Conservation (phyloP, 805 yeast species). For the Candida pseudoglaebosa region DNA sequence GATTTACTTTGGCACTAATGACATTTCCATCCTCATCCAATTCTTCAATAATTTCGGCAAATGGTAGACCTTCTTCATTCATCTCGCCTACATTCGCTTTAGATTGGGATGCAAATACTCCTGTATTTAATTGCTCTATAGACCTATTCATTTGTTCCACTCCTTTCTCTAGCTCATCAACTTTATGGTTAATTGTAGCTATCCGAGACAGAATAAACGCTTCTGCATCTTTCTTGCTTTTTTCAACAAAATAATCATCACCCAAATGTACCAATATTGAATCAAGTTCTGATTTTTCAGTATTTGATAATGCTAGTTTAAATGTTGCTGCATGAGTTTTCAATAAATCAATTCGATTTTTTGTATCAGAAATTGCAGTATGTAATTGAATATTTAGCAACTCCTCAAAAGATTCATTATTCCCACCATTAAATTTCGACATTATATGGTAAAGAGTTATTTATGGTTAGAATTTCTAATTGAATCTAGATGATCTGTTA, state of each 20-base stretch:
- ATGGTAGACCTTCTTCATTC: slow-evolving; percentile 51
- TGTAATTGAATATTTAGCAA: slow-evolving; percentile 3
- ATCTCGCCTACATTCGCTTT: slow-evolving; percentile 10
- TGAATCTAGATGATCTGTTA: slow-evolving; percentile 1
- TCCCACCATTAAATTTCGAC: background rate
- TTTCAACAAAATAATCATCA: slow-evolving; percentile 38
- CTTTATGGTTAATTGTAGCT: slow-evolving; percentile 29
- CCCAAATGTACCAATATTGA: slow-evolving; percentile 30
- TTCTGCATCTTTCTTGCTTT: slow-evolving; percentile 24
- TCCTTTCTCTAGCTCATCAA: slow-evolving; percentile 35
- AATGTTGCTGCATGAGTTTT: background rate
- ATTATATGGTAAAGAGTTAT: background rate
- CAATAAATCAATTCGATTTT: slow-evolving; percentile 5
- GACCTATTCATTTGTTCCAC: slow-evolving; percentile 37
- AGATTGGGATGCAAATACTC: slow-evolving; percentile 6
- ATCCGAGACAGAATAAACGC: slow-evolving; percentile 24
- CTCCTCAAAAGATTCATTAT: slow-evolving; percentile 1
- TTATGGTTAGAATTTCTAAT: no score
- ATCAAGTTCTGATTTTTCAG: background rate
- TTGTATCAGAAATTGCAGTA: slow-evolving; percentile 3
- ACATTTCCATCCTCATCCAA: slow-evolving; percentile 82
- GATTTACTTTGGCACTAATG: slow-evolving; percentile 29
- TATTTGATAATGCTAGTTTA: background rate
- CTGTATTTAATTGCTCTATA: slow-evolving; percentile 19
- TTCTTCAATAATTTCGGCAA: slow-evolving; percentile 76